Conservation (phyloP, 768 basidiomycete species). For the Rhizopogon salebrosus region DNA sequence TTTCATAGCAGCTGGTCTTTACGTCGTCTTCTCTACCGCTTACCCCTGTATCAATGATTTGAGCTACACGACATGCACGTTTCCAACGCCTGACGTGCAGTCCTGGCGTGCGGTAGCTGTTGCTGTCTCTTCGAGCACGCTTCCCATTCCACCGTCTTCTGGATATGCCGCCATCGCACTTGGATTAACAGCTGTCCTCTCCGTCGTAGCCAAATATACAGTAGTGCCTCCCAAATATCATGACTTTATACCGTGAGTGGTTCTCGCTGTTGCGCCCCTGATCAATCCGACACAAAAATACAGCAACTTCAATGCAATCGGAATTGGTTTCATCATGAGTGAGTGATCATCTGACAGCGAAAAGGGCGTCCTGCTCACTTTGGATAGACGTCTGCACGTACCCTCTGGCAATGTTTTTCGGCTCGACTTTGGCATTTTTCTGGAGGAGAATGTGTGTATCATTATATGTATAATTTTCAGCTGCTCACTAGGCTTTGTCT, state of each 20-base stretch:
- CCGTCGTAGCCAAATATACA: constrained; percentile 36
- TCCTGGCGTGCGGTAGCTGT: constrained; percentile 11
- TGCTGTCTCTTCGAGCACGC: constrained; percentile 17
- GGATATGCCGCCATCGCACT: constrained; percentile 56
- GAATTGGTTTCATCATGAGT: constrained; percentile 15
- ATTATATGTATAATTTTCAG: too few species aligned
- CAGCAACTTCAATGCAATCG: constrained; percentile 24
- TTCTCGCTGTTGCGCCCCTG: neutral
- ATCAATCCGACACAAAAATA: neutral
- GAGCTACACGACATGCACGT: constrained; percentile 2
- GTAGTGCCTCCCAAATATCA: constrained; percentile 21
- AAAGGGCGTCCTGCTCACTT: neutral
- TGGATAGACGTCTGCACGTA: constrained; percentile 6
- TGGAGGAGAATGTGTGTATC: constrained; percentile 7
- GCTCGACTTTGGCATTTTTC: constrained; percentile 8
- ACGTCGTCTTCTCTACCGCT: constrained; percentile 56
- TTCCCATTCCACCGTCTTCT: constrained; percentile 45
- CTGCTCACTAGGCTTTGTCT: neutral
- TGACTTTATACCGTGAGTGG: constrained; percentile 13
- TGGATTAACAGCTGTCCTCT: constrained; percentile 37
- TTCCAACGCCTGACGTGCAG: neutral
- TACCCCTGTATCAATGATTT: constrained; percentile 44
- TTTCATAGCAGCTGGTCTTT: constrained; percentile 51
- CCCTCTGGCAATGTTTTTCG: constrained; percentile 8
- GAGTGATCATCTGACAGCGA: neutral